Percentiles rank a stretch among this genome's conserved stretches.
These are phyloP conservation scores for Oligophagozyma castellii DNA, from an alignment of 1,139 yeast species.

Conservation along the genomic window DNA sequence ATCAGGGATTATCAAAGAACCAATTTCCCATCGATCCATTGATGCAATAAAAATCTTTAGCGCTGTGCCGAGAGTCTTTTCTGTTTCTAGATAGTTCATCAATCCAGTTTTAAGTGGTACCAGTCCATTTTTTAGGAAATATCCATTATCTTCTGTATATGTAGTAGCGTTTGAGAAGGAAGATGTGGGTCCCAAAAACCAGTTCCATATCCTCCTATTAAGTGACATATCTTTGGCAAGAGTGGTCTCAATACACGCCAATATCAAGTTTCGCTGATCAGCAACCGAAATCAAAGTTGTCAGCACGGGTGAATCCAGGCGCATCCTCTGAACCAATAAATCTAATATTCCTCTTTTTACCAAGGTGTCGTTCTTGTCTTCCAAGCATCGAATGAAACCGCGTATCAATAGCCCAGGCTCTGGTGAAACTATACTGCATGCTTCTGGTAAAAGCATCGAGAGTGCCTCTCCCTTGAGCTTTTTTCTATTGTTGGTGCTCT, in stretches of 20 bases:
- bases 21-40: slow-evolving; percentile 91
- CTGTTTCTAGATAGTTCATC: slow-evolving; percentile 31
- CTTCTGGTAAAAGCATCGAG: slow-evolving; percentile 34
- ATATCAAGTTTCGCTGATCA: slow-evolving; percentile 46
- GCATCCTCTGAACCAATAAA: slow-evolving; percentile 51
- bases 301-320: slow-evolving; percentile 47
- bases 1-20: slow-evolving; percentile 54
- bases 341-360: slow-evolving; percentile 89
- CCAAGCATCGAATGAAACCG: slow-evolving; percentile 57
- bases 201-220: slow-evolving; percentile 83
- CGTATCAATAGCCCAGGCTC: slow-evolving; percentile 69
- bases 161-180: slow-evolving; percentile 3
- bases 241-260: slow-evolving; percentile 55
- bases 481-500: slow-evolving; percentile 5
- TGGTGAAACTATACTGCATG: slow-evolving; percentile 51
- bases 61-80: slow-evolving; percentile 26
- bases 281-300: slow-evolving; percentile 32
- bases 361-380: slow-evolving; percentile 45
- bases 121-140: slow-evolving; percentile 47
- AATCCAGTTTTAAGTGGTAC: slow-evolving; percentile 39
- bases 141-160: slow-evolving; percentile 25
- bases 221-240: slow-evolving; percentile 83
- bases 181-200: slow-evolving; percentile 64
- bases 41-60: slow-evolving; percentile 55
- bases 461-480: slow-evolving; percentile 11